Base-by-base conservation (phyloP, 2,329 filamentous ascomycete species). In the Fusarium pilosicola region DNA sequence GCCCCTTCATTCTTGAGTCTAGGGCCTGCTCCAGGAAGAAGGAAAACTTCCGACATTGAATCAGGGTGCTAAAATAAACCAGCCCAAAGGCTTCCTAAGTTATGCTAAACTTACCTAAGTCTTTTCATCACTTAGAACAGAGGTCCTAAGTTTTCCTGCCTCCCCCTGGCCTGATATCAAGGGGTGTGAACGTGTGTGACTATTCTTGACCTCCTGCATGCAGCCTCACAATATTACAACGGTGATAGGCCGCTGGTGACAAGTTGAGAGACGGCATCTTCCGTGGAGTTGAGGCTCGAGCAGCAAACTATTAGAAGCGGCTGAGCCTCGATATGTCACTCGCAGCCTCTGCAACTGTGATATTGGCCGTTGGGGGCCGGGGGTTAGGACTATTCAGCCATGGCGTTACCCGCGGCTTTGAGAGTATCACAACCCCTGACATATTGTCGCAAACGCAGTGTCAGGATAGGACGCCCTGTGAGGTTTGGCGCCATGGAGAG, bases 191-290 rank as follows among this genome's bases (percentile, higher is more conserved):
- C 48, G 57, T 44, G 59, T 71, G 73, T 75, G 73, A 70, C 39
- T 71, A 28, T 64, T 68, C 38, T 28, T n/a, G 51, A 42, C 44
- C 62, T 74, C 70, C 56, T 72, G 55, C 62, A 59, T 74, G 12
- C 70, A 75, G 66, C 70, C 73, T 75, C 66, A 45, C 44, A 30
- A 62, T 68, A 46, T 17, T 32, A 22, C 28, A 17, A 48, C 32
- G 17, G 39, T 73, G 65, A 73, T 75, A 74, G 57, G 73, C 22
- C 41, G 2, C 17, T 39, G 38, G 20, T 22, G 20, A 48, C 41
- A 51, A 10, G n/a, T 36, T 41, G 14, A 42, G 34, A 54, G 20
- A 59, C 66, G 54, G 70, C 28, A 55, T 68, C 10, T 45, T 70
- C 62, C 51, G 62, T 62, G 15, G 49, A 18, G 41, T 52, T 24